Conservation (phyloP, 192 early-diverging fungal genomes). For the Coemansia erecta region DNA sequence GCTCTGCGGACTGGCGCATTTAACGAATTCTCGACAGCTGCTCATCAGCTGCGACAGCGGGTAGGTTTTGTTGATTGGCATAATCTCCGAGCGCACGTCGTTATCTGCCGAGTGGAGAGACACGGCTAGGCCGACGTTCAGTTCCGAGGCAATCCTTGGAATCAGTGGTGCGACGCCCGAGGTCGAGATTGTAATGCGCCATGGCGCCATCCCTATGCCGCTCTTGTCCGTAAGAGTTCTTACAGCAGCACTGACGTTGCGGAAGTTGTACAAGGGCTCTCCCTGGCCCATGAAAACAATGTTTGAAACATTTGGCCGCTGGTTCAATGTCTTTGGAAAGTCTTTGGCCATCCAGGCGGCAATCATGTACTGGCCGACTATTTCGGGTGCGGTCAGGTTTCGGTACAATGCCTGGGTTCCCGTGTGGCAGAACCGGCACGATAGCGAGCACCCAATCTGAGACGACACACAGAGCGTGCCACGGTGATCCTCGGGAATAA, state of each 20-base stretch:
- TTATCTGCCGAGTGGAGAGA: conserved; percentile 85
- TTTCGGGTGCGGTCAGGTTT: conserved; percentile 71
- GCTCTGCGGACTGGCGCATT: conserved; percentile 54
- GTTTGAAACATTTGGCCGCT: conserved; percentile 64
- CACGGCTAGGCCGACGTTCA: conserved; percentile 72
- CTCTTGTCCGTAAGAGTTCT: conserved; percentile 58
- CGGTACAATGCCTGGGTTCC: conserved; percentile 82
- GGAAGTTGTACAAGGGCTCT: conserved; percentile 84
- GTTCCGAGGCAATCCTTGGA: conserved; percentile 67
- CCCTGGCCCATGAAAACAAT: conserved; percentile 94
- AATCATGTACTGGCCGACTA: conserved; percentile 69
- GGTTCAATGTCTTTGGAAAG: conserved; percentile 55
- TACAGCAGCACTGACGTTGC: conserved; percentile 62
- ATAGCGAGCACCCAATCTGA: conserved; percentile 84
- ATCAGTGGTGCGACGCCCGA: conserved; percentile 83
- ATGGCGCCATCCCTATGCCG: conserved; percentile 64
- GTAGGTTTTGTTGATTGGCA: conserved; percentile 86
- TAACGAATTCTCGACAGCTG: conserved; percentile 65
- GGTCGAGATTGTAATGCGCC: conserved; percentile 80
- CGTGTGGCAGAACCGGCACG: conserved; percentile 87
- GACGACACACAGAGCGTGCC: conserved; percentile 79
- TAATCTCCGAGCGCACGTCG: conserved; percentile 68
- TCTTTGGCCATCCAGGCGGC: conserved; percentile 58
- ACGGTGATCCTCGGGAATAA: conserved; percentile 66
- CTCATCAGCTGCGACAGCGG: conserved; percentile 67